Base-by-base conservation (phyloP, 2,329 filamentous ascomycete species). In the Curvularia verruculosa region DNA sequence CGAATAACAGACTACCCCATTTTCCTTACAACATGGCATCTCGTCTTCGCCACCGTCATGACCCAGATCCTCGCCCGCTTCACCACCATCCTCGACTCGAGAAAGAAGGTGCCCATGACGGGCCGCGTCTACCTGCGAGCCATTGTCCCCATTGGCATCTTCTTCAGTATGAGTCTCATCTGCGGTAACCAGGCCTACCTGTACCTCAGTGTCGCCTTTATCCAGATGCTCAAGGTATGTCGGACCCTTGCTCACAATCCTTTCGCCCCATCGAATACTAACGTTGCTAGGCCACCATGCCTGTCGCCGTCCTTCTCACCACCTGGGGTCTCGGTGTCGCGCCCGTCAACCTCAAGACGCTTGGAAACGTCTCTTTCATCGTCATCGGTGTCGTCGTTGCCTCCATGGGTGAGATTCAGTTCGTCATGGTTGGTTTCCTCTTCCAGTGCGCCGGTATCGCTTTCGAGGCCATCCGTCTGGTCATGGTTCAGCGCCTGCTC, bases 41-140 rank as follows among this genome's bases (percentile, higher is more conserved):
- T 98, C 79, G 82, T 87, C 26, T 98, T 98, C 74, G 92, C 95
- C 63, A 96, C 93, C 34, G 76, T 96, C 75, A 94, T 96, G 85
- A 99, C 95, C 65, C 95, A 98, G 80, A 74, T 96, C 67, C 86
- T 99, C 76, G 92, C 95, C 49, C 90, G 91, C 71, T 96, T 91
- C 75, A 98, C 94, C 40, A 89, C 83, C 37, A 82, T 96, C 52
- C 90, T 99, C 63, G 95, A 99, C 81, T 93, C 92, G 67, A 89
- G 95, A 71, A 96, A 97, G 82, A 91, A 89, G 41, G 92, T 98
- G 59, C 96, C 96, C 82, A 98, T 99, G 94, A 98, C 91, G 26
- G 91, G 92, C 67, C 89, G 89, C 64, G 88, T 98, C 71, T 98
- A 98, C 78, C 82, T 98, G 59, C 89, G 92, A 68, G 92, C 93